Conservation (phyloP, 345 rosid genomes). For the Syzygium oleosum region DNA sequence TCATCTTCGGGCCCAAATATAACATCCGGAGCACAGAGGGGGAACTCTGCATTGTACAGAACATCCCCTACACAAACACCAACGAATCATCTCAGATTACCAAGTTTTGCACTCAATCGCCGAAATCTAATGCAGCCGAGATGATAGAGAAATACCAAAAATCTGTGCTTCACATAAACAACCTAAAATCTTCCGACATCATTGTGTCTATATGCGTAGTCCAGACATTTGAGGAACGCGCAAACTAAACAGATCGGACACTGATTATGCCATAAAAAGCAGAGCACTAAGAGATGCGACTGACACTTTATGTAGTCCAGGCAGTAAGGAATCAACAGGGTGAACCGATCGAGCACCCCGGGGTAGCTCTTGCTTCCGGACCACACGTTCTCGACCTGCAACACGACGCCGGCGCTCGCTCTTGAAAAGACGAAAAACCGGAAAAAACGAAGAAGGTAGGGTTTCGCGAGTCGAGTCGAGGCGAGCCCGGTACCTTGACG, state of each 20-base stretch:
- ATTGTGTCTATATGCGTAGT: background rate
- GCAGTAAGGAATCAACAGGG: constrained; percentile 85
- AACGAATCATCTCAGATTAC: background rate
- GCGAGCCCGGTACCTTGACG: constrained; percentile 39
- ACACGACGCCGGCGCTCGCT: background rate
- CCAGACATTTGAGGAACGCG: background rate
- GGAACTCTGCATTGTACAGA: constrained; percentile 71
- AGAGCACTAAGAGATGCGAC: background rate
- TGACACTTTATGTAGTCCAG: constrained; percentile 72
- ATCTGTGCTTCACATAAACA: background rate
- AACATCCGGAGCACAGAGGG: constrained; percentile 70
- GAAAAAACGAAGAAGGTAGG: background rate
- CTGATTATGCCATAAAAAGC: background rate
- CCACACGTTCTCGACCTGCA: constrained; percentile 76
- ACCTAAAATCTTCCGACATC: background rate
- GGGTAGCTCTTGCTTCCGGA: constrained; percentile 64
- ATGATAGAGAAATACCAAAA: background rate
- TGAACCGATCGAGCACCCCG: constrained; percentile 67
- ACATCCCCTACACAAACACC: constrained; percentile 59
- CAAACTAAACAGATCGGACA: background rate
- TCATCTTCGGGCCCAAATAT: constrained; percentile 80
- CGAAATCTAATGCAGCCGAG: background rate
- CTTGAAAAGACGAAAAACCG: background rate
- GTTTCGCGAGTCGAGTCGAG: background rate
- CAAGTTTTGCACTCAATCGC: background rate